These are phyloP conservation scores for Opeltia flavorubescens DNA, from an alignment of 495 filamentous ascomycete genomes.

Conservation along the genomic window DNA sequence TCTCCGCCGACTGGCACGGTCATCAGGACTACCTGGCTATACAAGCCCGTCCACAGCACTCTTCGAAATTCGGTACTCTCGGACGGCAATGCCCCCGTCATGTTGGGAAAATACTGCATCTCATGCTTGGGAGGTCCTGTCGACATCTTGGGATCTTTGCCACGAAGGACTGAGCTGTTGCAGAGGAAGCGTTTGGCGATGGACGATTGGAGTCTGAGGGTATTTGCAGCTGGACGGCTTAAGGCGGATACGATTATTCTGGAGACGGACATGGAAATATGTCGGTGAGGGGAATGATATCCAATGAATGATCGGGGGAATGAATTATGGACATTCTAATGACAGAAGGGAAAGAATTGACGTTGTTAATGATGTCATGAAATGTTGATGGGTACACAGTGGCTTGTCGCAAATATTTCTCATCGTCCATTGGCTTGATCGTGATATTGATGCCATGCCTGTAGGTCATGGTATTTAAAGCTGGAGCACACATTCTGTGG, in stretches of 20 bases:
- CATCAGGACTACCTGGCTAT: constrained; percentile 50
- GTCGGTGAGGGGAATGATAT: background rate
- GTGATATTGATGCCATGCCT: too few species aligned
- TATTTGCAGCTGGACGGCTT: background rate
- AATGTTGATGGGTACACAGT: too few species aligned
- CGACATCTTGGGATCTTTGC: constrained; percentile 16
- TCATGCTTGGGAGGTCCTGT: constrained; percentile 34
- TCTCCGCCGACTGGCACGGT: constrained; percentile 48
- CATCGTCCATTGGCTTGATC: too few species aligned
- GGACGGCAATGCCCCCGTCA: constrained; percentile 35
- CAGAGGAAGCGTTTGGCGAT: constrained; percentile 9
- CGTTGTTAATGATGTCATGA: too few species aligned
- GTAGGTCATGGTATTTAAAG: too few species aligned
- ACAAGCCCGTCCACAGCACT: constrained; percentile 48
- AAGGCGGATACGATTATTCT: too few species aligned
- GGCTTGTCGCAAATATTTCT: too few species aligned
- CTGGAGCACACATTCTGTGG: too few species aligned
- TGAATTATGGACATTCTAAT: too few species aligned
- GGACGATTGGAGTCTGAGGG: background rate
- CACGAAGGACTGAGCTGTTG: constrained; percentile 15
- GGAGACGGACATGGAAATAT: background rate
- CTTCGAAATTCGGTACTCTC: constrained; percentile 42
- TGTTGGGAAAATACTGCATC: constrained; percentile 43
- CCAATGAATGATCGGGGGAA: too few species aligned
- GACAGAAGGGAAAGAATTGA: too few species aligned